phyloP scores from a whole-genome alignment of 164 flowering plant genomes.

The Piper longum region DNA sequence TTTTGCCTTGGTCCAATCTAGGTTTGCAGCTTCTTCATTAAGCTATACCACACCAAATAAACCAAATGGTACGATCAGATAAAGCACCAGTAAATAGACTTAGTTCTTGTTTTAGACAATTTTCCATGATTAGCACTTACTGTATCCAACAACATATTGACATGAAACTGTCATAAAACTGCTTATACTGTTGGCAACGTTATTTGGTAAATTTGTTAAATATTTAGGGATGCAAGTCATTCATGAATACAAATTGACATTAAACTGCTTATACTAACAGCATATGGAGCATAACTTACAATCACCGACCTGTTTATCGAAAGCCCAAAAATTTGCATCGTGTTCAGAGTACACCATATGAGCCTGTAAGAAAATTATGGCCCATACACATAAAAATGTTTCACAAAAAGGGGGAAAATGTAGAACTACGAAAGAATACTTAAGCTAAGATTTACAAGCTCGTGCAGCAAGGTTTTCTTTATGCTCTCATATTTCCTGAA shows the following conservation, averaged over 20 bases:
- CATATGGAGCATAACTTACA: too few species aligned
- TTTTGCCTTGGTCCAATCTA: conserved; percentile 90
- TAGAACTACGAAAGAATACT: not conserved
- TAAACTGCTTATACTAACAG: too few species aligned
- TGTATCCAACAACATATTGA: too few species aligned
- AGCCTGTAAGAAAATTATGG: conserved; percentile 40
- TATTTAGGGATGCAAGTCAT: not conserved
- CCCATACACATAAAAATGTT: not conserved
- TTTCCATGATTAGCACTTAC: not conserved
- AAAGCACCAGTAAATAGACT: too few species aligned
- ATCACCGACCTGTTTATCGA: conserved; percentile 60
- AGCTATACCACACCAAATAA: conserved; percentile 33
- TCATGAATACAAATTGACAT: not conserved
- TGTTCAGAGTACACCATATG: conserved; percentile 80
- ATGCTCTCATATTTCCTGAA: conserved; percentile 91
- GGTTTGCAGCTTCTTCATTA: conserved; percentile 62
- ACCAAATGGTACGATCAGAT: not conserved
- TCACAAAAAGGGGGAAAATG: not conserved
- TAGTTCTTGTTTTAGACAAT: not conserved
- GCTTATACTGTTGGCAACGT: too few species aligned
- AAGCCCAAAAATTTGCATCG: conserved; percentile 72
- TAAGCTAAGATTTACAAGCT: conserved; percentile 51
- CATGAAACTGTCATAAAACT: too few species aligned
- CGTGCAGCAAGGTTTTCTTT: conserved; percentile 88
- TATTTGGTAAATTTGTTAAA: not conserved